phyloP scores from a whole-genome alignment of 306 rosid genomes.

The Pterocarpus santalinus region DNA sequence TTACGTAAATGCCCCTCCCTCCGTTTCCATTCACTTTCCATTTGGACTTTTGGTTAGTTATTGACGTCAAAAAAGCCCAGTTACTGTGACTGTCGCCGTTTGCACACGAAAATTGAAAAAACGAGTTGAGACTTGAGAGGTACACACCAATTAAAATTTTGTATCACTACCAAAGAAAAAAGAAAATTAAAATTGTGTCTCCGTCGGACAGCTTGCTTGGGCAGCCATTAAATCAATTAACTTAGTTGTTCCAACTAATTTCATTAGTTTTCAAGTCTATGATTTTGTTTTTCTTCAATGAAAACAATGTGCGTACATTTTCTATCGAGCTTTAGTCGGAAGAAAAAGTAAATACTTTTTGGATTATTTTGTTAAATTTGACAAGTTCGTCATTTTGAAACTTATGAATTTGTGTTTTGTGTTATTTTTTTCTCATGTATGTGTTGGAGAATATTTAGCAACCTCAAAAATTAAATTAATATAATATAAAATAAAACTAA shows the following conservation, averaged over 20 bases:
- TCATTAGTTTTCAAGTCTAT: neutral
- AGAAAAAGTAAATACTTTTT: neutral
- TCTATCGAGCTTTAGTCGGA: neutral
- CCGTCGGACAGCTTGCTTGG: neutral
- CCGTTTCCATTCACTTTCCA: slow-evolving; percentile 29
- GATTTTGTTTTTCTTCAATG: neutral
- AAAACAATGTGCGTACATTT: slow-evolving; percentile 13
- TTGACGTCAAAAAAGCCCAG: neutral
- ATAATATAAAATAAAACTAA: too few species aligned
- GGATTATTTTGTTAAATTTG: too few species aligned
- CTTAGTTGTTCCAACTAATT: neutral
- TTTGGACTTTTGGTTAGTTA: slow-evolving; percentile 6
- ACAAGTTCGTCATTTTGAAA: too few species aligned
- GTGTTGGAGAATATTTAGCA: too few species aligned
- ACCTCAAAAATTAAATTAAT: too few species aligned
- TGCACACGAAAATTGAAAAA: neutral
- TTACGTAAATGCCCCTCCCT: slow-evolving; percentile 37
- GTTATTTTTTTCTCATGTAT: too few species aligned
- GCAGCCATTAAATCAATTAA: neutral
- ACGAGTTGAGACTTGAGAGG: too few species aligned
- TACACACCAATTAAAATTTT: neutral
- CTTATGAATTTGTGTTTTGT: too few species aligned
- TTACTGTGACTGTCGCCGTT: neutral
- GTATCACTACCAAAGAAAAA: neutral
- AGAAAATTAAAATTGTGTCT: too few species aligned